phyloP scores from a whole-genome alignment of 208 protist species.

The Leishmania martiniquensis region DNA sequence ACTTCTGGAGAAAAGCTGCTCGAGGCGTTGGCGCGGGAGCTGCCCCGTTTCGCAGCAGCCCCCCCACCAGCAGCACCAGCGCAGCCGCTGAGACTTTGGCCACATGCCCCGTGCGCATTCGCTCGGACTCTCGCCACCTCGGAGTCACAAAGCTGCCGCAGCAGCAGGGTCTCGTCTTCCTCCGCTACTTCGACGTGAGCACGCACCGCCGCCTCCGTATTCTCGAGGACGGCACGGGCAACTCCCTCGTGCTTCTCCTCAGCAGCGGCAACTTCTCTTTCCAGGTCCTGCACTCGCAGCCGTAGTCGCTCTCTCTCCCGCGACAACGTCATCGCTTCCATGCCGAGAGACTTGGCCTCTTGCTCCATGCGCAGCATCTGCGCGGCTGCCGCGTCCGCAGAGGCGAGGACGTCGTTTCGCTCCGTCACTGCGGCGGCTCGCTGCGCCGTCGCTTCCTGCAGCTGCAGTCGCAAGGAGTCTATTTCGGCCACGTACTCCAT shows the following conservation, averaged over 20 bases:
- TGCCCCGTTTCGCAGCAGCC: background rate
- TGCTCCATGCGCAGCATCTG: constrained; percentile 14
- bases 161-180: background rate
- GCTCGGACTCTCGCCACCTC: background rate
- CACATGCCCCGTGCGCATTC: too few relatives aligned
- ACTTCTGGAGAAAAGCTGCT: background rate
- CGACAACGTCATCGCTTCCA: constrained; percentile 22
- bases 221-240: background rate
- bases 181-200: background rate
- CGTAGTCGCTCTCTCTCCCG: constrained; percentile 18
- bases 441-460: constrained; percentile 21
- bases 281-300: constrained; percentile 15
- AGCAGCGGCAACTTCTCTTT: background rate
- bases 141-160: background rate
- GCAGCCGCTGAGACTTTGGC: background rate
- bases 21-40: background rate
- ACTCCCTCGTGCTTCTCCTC: background rate
- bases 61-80: background rate
- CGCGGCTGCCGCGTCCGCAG: constrained; percentile 5
- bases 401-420: constrained; percentile 29
- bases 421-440: constrained; percentile 21
- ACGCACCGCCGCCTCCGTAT: constrained; percentile 12
- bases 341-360: constrained; percentile 15
- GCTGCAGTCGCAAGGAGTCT: constrained; percentile 16
- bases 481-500: constrained; percentile 23